A percentile compares a stretch with the other conserved stretches of the same genome.
phyloP scores from a whole-genome alignment of 2,329 filamentous ascomycete species.

The Didymella keratinophila region DNA sequence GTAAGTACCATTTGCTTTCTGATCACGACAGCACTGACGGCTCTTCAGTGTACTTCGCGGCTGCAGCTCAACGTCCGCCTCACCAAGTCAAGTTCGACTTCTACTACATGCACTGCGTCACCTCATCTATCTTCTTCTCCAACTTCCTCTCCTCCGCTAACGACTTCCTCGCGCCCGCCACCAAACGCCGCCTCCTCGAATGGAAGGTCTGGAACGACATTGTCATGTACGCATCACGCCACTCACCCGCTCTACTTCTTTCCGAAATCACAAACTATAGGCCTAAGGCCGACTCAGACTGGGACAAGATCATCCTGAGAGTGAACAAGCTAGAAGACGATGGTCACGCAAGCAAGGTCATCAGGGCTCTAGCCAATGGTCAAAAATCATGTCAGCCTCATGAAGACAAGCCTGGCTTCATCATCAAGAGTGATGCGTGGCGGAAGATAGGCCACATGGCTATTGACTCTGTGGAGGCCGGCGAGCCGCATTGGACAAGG shows the following conservation, averaged over 20 bases:
- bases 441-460: constrained; percentile 66
- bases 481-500: constrained; percentile 66
- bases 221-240: constrained; percentile 74
- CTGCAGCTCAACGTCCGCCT: constrained; percentile 68
- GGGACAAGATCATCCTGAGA: constrained; percentile 56
- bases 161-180: constrained; percentile 64
- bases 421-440: constrained; percentile 67
- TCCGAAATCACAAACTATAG: constrained; percentile 68
- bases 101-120: constrained; percentile 81
- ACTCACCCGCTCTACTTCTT: constrained; percentile 66
- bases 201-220: constrained; percentile 83
- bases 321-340: constrained; percentile 69
- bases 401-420: constrained; percentile 54
- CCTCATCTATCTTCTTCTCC: constrained; percentile 75
- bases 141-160: constrained; percentile 63
- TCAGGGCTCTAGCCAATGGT: constrained; percentile 73
- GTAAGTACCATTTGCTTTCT: constrained; percentile 44
- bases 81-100: constrained; percentile 75
- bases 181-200: constrained; percentile 76
- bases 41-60: constrained; percentile 61
- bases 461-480: constrained; percentile 66
- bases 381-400: constrained; percentile 60
- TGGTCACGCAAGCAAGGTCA: constrained; percentile 80
- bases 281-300: constrained; percentile 53
- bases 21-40: not conserved